These are phyloP conservation scores for Cercospora sp. DNA, from an alignment of 2,329 filamentous ascomycete genomes.

Conservation along the genomic window DNA sequence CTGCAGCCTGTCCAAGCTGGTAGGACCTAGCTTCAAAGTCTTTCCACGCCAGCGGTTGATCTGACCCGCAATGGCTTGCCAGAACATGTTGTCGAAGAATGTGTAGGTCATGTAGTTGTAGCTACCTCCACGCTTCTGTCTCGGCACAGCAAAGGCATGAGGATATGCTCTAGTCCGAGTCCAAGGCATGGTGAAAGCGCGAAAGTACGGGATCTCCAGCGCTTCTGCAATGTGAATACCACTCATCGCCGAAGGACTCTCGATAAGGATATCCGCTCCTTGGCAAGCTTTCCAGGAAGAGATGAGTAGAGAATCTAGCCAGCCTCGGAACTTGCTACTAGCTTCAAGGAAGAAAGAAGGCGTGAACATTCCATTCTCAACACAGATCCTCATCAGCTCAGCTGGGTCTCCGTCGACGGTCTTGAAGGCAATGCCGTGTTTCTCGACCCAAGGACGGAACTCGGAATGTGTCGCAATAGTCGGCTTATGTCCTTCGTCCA, in stretches of 20 bases:
- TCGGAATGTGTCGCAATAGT: constrained; percentile 90
- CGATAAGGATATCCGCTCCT: constrained; percentile 84
- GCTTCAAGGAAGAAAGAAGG: constrained; percentile 86
- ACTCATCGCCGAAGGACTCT: constrained; percentile 94
- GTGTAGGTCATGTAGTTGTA: constrained; percentile 96
- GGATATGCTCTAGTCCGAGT: constrained; percentile 93
- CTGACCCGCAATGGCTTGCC: constrained; percentile 87
- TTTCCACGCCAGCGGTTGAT: constrained; percentile 91
- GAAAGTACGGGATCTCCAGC: constrained; percentile 89
- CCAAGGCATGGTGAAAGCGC: constrained; percentile 99
- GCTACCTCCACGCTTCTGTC: constrained; percentile 85
- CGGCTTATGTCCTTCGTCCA: constrained; percentile 82
- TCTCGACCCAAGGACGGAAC: constrained; percentile 83
- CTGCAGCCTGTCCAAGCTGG: constrained; percentile 85
- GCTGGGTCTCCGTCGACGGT: constrained; percentile 87
- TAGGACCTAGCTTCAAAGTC: constrained; percentile 74
- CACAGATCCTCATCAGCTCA: constrained; percentile 92
- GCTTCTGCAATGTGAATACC: constrained; percentile 97
- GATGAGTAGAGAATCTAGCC: constrained; percentile 83
- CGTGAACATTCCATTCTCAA: constrained; percentile 97
- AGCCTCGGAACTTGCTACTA: constrained; percentile 83
- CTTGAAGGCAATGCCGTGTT: constrained; percentile 91
- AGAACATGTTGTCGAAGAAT: constrained; percentile 95
- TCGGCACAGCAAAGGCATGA: constrained; percentile 80
- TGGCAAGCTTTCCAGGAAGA: constrained; percentile 84